Evolutionary conservation across 2,329 filamentous ascomycete genomes (phyloP).

Genomic region (Alternaria metachromatica): DNA sequence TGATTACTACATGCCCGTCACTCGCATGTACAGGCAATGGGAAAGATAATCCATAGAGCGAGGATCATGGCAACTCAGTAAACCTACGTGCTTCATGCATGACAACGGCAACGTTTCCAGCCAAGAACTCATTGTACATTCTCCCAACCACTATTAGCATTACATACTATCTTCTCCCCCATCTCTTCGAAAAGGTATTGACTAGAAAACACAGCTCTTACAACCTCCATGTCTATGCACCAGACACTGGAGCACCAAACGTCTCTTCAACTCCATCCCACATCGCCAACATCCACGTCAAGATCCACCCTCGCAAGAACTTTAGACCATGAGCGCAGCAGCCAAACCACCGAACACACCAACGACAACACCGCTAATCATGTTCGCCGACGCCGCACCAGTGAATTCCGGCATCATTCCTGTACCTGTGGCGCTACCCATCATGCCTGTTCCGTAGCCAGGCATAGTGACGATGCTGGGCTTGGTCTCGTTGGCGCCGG

Average conservation of each 20-base stretch:
- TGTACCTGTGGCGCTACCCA: neutral
- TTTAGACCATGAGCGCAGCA: neutral
- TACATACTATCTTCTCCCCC: neutral
- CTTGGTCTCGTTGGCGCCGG: conserved; percentile 26
- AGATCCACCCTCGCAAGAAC: neutral
- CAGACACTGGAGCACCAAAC: neutral
- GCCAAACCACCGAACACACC: neutral
- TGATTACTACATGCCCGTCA: neutral
- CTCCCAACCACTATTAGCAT: neutral
- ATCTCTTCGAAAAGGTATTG: neutral
- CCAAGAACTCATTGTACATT: neutral
- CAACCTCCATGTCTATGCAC: neutral
- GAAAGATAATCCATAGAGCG: neutral
- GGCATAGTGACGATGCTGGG: conserved; percentile 23
- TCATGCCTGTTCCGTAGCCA: conserved; percentile 10
- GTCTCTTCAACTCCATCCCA: neutral
- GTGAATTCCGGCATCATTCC: conserved; percentile 3
- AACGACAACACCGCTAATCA: neutral
- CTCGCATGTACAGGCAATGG: neutral
- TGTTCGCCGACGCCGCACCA: neutral
- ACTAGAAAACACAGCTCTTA: neutral
- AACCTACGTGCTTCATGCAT: neutral
- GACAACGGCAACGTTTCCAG: neutral
- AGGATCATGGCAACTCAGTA: neutral
- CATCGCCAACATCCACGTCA: neutral